phyloP scores from a whole-genome alignment of 345 rosid species.

The Lagerstroemia speciosa region DNA sequence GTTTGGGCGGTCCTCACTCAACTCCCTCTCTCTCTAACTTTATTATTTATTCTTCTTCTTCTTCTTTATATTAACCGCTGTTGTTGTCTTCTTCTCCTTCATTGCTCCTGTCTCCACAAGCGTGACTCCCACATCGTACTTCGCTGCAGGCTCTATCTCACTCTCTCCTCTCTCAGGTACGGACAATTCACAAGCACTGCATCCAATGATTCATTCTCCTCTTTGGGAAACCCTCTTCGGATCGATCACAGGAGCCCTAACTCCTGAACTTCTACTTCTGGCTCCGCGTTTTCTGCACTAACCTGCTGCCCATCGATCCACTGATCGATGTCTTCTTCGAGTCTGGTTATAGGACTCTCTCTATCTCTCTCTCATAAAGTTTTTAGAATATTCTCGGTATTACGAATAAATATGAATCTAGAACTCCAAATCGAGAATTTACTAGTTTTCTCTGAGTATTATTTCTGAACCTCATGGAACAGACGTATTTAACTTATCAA shows the following conservation, averaged over 20 bases:
- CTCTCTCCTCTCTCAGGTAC: background rate
- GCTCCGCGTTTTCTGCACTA: background rate
- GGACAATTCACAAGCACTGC: background rate
- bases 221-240: background rate
- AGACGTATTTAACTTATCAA: too few relatives aligned
- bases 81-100: background rate
- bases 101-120: background rate
- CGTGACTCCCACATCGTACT: background rate
- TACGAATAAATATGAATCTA: too few relatives aligned
- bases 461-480: too few relatives aligned
- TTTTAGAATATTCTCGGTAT: too few relatives aligned
- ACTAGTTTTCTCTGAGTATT: too few relatives aligned
- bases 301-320: too few relatives aligned
- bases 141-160: background rate
- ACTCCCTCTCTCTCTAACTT: conserved; percentile 6
- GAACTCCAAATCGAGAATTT: too few relatives aligned
- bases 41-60: too few relatives aligned
- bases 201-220: background rate
- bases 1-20: conserved; percentile 61
- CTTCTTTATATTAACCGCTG: background rate
- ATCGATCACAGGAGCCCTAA: background rate
- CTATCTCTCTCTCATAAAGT: background rate
- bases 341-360: background rate
- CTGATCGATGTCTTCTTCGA: background rate
- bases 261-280: background rate